These are phyloP conservation scores for Exophiala sideris DNA, from an alignment of 2,329 filamentous ascomycete species.

Conservation along the genomic window DNA sequence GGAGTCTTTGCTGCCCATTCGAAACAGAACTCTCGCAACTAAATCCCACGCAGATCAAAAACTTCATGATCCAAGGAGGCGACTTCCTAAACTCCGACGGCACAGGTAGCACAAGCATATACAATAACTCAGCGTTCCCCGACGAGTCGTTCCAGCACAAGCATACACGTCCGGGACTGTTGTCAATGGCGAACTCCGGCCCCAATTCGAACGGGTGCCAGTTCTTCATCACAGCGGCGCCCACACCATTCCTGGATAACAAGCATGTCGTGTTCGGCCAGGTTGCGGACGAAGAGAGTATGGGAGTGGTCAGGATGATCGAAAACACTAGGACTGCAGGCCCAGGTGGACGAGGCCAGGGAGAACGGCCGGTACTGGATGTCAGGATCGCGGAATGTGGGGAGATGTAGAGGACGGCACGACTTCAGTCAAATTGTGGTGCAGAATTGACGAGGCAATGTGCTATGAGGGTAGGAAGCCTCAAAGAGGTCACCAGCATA, in stretches of 20 bases:
- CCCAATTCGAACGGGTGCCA: conserved; percentile 92
- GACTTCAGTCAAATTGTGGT: background rate
- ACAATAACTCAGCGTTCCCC: conserved; percentile 76
- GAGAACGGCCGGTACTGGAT: conserved; percentile 78
- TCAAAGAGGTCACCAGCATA: too few species aligned
- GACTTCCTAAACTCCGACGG: conserved; percentile 94
- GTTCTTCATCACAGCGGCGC: conserved; percentile 92
- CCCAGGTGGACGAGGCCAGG: conserved; percentile 25
- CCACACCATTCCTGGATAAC: conserved; percentile 81
- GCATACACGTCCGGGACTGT: conserved; percentile 73
- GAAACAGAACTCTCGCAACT: background rate
- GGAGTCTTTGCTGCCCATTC: too few species aligned
- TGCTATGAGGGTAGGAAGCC: background rate
- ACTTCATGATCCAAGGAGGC: conserved; percentile 96
- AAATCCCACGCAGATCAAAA: conserved; percentile 66
- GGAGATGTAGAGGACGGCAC: conserved; percentile 66
- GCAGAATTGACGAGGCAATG: background rate
- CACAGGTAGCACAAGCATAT: conserved; percentile 83
- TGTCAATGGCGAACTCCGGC: conserved; percentile 96
- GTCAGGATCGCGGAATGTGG: conserved; percentile 83
- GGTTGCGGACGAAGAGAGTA: conserved; percentile 68
- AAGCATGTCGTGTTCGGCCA: conserved; percentile 97
- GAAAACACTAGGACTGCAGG: conserved; percentile 83
- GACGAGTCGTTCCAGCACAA: conserved; percentile 85
- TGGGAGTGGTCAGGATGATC: conserved; percentile 89